A percentile compares a stretch with the other conserved stretches of the same genome.
Conservation (phyloP, 164 flowering plant genomes). For the Berberis thunbergii region DNA sequence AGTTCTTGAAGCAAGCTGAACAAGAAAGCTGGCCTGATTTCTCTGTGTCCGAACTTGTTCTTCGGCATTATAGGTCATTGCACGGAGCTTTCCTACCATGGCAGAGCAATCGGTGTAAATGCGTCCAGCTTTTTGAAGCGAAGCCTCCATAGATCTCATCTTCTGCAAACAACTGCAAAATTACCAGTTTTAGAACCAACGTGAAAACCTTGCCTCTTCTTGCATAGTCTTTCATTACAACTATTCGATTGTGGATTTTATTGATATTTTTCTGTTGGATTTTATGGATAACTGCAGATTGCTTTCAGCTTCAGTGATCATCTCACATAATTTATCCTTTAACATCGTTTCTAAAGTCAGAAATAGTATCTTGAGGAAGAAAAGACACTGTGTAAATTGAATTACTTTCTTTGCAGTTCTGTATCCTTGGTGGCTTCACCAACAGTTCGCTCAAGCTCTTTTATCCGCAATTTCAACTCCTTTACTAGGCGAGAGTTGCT, state of each 20-base stretch:
- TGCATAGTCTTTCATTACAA: background rate
- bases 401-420: constrained; percentile 63
- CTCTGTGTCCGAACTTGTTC: constrained; percentile 57
- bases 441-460: constrained; percentile 59
- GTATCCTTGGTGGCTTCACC: constrained; percentile 65
- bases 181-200: background rate
- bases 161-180: constrained; percentile 53
- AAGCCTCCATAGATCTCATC: constrained; percentile 60
- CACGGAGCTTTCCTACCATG: constrained; percentile 60
- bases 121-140: constrained; percentile 50
- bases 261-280: background rate
- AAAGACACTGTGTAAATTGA: background rate
- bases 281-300: background rate
- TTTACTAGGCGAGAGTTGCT: constrained; percentile 66
- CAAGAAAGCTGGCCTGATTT: constrained; percentile 47
- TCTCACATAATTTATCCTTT: background rate
- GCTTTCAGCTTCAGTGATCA: background rate
- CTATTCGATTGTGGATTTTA: background rate
- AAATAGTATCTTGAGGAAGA: background rate
- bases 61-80: constrained; percentile 66
- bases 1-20: constrained; percentile 69
- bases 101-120: constrained; percentile 56
- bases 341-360: background rate
- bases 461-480: constrained; percentile 65
- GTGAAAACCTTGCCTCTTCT: background rate